Conservation (phyloP, 176 grass and related monocot species). For the Poa pratensis region DNA sequence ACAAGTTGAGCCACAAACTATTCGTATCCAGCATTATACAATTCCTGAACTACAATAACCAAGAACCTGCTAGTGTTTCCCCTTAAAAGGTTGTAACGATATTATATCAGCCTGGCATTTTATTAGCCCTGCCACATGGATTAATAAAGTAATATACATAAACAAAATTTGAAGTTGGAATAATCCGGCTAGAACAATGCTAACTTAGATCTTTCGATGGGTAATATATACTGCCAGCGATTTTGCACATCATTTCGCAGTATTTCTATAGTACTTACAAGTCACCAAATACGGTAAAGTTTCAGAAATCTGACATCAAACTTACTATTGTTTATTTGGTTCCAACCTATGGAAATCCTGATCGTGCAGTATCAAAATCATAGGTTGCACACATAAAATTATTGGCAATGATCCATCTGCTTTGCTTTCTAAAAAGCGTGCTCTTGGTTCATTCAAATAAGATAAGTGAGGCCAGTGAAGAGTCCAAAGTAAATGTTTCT, state of each 20-base stretch:
- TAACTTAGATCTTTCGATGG: not conserved
- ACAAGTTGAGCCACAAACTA: not conserved
- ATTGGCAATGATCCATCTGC: not conserved
- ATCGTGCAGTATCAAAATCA: not conserved
- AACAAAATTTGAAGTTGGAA: not conserved
- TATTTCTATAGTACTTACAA: slow-evolving; percentile 1
- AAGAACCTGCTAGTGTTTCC: not conserved
- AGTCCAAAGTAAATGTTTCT: not conserved
- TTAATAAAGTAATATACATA: not conserved
- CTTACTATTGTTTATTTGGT: not conserved
- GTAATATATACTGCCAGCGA: not conserved
- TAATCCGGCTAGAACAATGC: not conserved
- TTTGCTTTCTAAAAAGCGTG: not conserved
- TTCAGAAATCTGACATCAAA: not conserved
- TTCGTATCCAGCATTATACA: not conserved
- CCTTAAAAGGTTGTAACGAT: not conserved
- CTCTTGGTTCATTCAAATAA: not conserved
- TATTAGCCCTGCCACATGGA: not conserved
- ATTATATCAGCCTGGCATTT: not conserved
- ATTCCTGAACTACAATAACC: not conserved
- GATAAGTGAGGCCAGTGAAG: slow-evolving; percentile 8
- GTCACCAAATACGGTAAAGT: not conserved
- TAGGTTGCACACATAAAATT: not conserved
- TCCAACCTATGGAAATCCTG: not conserved
- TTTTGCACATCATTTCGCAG: not conserved